Evolutionary conservation across 169 alveolate species (phyloP).

Genomic region (Condylostoma magnum): DNA sequence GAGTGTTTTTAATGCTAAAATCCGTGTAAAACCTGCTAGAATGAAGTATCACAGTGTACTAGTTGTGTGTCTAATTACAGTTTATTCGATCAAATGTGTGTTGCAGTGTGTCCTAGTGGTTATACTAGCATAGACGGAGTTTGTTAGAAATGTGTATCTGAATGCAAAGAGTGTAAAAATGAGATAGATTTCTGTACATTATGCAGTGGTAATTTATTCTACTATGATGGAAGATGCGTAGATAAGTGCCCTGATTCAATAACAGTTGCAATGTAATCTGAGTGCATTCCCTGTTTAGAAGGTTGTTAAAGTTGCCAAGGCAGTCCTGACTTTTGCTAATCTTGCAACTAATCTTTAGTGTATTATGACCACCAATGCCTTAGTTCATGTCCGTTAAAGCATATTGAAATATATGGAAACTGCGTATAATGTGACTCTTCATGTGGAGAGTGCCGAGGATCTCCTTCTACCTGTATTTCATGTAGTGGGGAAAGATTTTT

Average conservation of each 20-base stretch:
- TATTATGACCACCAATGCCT: conserved; percentile 1
- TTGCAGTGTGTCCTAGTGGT: too few relatives aligned
- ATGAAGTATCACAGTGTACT: too few relatives aligned
- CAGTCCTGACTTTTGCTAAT: neutral
- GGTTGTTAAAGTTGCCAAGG: conserved; percentile 5
- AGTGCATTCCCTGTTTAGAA: neutral
- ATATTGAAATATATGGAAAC: neutral
- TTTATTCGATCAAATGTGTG: too few relatives aligned
- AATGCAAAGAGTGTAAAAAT: too few relatives aligned
- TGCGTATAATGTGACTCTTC: neutral
- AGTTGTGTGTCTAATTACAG: too few relatives aligned
- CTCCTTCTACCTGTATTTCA: neutral
- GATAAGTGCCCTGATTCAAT: neutral
- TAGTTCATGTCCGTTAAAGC: neutral
- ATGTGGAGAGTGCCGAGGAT: neutral
- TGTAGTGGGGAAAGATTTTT: neutral
- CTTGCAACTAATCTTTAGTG: neutral
- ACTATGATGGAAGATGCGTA: too few relatives aligned
- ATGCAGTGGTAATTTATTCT: too few relatives aligned
- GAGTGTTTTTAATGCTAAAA: too few relatives aligned
- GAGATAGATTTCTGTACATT: too few relatives aligned
- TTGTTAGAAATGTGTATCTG: too few relatives aligned
- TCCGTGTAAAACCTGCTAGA: too few relatives aligned
- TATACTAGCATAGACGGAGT: too few relatives aligned
- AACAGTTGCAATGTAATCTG: neutral